These are phyloP conservation scores for Beauveria sp. DNA, from an alignment of 2,329 filamentous ascomycete genomes.

Conservation along the genomic window DNA sequence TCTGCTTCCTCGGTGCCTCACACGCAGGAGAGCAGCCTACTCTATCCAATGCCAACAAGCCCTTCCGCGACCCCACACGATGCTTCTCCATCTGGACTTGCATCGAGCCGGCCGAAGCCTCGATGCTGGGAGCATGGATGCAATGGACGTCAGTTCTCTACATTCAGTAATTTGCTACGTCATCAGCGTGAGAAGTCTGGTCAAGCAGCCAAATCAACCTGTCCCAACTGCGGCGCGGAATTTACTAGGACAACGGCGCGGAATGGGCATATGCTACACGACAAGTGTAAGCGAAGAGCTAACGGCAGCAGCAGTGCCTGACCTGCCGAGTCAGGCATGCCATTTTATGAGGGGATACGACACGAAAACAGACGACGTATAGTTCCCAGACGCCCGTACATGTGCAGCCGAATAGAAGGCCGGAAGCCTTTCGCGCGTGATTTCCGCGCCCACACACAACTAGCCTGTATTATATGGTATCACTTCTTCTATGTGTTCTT, in stretches of 20 bases:
- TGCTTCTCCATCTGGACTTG: constrained; percentile 36
- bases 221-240: constrained; percentile 84
- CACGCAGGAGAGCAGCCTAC: constrained; percentile 21
- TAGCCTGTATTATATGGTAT: background rate
- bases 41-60: constrained; percentile 31
- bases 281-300: constrained; percentile 70
- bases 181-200: constrained; percentile 94
- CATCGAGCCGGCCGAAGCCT: constrained; percentile 78
- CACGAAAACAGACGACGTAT: background rate
- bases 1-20: constrained; percentile 5
- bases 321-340: background rate
- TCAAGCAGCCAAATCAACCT: constrained; percentile 79
- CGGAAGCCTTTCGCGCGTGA: background rate
- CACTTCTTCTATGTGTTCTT: background rate
- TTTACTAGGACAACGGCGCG: constrained; percentile 84
- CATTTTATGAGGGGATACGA: background rate
- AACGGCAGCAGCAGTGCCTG: constrained; percentile 25
- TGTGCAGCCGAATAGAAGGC: background rate
- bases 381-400: background rate
- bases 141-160: constrained; percentile 91
- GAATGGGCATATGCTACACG: constrained; percentile 77
- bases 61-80: background rate
- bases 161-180: constrained; percentile 87
- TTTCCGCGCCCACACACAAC: background rate
- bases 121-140: constrained; percentile 97